Base-by-base conservation (phyloP, 1,139 yeast genomes). In the Pichia sp. region DNA sequence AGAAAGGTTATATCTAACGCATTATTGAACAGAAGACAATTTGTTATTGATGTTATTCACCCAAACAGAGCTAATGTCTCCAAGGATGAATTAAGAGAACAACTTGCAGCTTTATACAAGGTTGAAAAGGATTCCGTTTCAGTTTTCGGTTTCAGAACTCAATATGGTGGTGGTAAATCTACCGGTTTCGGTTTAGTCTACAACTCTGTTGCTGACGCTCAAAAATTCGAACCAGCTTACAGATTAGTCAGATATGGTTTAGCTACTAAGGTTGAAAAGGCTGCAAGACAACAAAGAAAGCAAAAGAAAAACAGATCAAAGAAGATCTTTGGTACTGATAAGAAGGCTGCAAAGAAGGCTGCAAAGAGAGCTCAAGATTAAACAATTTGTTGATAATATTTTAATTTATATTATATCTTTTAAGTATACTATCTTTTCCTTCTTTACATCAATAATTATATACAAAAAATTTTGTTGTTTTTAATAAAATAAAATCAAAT, bases 1-100 rank as follows among this genome's bases (percentile, higher is more conserved):
- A 89, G 98, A 87, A 93, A 93, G 89, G 97, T 93, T 83, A 87
- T 93, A 79, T 81, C 97, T 80, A 95, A 95, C 96, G 97, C 99
- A 75, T 88, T 95, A 76, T 87, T 95, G 80, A 91, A 91, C 74
- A 93, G 99, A 86, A 91, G 96, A 83, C 99, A 95, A 83, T 93
- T 95, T 77, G 99, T 95, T 80, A 84, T 95, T 74, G 99, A 95
- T 81, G 96, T 95, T 71, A 84, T 91, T 75, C 99, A 95, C 87
- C 99, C 99, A 81, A 89, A 89, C 93, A 87, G 91, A 80, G 95
- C 99, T 70, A 93, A 93, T 81, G 96, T 93, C 74, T 85, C 99
- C 75, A 93, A 93, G 89, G 97, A 91, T 74, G 99, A 95, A 79
- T 86, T 95, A 79, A 90, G 99, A 76, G 98, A 90, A 79, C 91